Evolutionary conservation across 768 basidiomycete genomes (phyloP), one percentile per base, ranked within the genome.

Genomic region (Pluteus cervinus): DNA sequence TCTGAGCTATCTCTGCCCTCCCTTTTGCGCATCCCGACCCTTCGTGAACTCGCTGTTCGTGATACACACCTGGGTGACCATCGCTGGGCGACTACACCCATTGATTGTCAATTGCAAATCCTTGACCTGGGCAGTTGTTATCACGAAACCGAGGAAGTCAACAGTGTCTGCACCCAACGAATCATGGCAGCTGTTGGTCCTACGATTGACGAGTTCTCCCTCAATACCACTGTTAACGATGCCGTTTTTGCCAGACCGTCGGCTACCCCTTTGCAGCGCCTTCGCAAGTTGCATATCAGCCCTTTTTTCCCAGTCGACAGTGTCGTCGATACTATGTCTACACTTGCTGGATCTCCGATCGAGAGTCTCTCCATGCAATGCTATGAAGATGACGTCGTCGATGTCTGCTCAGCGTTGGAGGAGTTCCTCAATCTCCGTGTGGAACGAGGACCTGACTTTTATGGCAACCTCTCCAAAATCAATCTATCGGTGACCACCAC

Each of bases 61-160:
- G 81, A 84, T 51, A 83, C 81, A 0, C 83, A 84, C 57, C 69
- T 86, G 39, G 81, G 81, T 11, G 77, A 80, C 54, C 61, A 62
- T 33, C 61, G 61, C 24, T 80, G 78, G 79, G 58, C 65, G n/a
- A 60, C 63, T 17, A 67, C 64, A n/a, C 67, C 68, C 24, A 63
- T 73, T 41, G 52, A 55, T 15, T 78, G 76, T 54, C 63, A 64
- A 12, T 63, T 81, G 29, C 60, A 78, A 45, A 60, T 74, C 26
- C 69, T 81, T 34, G 75, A 79, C 49, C 66, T 81, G 33, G 72
- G 70, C 20, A 67, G 65, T 54, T 77, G 74, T 59, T 68, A 62
- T 46, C 68, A 74, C 58, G 75, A 71, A 47, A 62, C 65, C 37
- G 69, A 68, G 29, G 66, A 66, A 11, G 66, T 66, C 54, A 79